phyloP scores from a whole-genome alignment of 768 basidiomycete species.

The Termitomyces sp. region DNA sequence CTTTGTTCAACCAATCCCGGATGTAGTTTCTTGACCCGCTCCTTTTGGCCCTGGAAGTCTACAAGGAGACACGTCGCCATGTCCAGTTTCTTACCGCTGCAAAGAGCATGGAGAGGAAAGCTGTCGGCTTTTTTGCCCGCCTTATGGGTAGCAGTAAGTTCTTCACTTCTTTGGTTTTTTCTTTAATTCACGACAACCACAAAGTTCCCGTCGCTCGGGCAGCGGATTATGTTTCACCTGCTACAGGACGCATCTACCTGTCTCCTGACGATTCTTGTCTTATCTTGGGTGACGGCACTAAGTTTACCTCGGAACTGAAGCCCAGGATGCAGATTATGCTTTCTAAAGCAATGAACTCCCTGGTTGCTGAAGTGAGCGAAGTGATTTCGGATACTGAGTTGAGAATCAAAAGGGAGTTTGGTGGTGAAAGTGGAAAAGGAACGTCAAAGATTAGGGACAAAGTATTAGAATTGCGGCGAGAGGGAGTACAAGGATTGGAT shows the following conservation, averaged over 20 bases:
- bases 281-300: constrained; percentile 80
- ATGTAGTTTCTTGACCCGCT: constrained; percentile 88
- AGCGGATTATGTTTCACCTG: constrained; percentile 77
- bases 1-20: constrained; percentile 13
- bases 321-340: constrained; percentile 86
- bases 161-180: neutral
- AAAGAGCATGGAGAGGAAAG: constrained; percentile 76
- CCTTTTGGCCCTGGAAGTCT: constrained; percentile 79
- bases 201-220: constrained; percentile 92
- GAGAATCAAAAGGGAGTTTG: constrained; percentile 83
- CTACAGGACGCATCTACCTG: constrained; percentile 67
- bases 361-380: constrained; percentile 80
- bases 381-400: constrained; percentile 87
- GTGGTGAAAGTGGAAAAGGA: constrained; percentile 74
- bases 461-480: constrained; percentile 51
- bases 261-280: constrained; percentile 75
- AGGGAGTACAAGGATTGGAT: constrained; percentile 59
- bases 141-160: constrained; percentile 85
- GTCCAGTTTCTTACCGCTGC: constrained; percentile 89
- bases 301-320: constrained; percentile 67
- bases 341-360: constrained; percentile 73
- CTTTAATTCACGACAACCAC: constrained; percentile 7
- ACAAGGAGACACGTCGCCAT: constrained; percentile 75
- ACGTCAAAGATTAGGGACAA: constrained; percentile 67
- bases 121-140: constrained; percentile 77